phyloP scores from a whole-genome alignment of 1,284 basidiomycete genomes.

The Cystobasidium sp. region DNA sequence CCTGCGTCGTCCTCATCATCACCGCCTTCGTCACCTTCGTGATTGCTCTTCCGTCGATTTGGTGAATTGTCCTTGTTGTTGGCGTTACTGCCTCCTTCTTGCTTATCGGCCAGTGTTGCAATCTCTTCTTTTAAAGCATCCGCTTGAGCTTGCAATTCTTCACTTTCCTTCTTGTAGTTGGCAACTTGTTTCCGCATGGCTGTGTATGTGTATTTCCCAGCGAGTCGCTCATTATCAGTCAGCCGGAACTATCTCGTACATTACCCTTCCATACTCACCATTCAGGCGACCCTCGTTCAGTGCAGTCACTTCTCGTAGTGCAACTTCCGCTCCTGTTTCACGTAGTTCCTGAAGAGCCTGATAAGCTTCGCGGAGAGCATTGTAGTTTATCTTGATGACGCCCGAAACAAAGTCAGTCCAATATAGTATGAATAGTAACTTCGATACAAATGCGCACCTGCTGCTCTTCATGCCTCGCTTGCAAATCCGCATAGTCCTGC shows the following conservation, averaged over 20 bases:
- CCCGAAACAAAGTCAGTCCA: background rate
- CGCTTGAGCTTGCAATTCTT: slow-evolving; percentile 22
- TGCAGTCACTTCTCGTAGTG: background rate
- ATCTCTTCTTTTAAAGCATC: slow-evolving; percentile 19
- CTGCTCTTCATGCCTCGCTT: background rate
- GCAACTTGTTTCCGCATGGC: slow-evolving; percentile 24
- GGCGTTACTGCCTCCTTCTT: background rate
- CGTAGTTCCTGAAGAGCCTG: background rate
- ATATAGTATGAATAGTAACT: background rate
- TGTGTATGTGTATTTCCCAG: background rate
- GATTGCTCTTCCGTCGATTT: background rate
- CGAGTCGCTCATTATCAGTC: background rate
- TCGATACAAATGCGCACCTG: background rate
- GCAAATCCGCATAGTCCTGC: slow-evolving; percentile 11
- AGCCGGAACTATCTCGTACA: background rate
- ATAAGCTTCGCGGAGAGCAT: slow-evolving; percentile 12
- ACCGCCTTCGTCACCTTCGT: slow-evolving; percentile 2
- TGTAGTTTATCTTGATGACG: background rate
- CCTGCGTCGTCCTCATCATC: background rate
- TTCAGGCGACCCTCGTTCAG: background rate
- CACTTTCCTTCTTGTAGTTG: slow-evolving; percentile 19
- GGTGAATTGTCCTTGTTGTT: background rate
- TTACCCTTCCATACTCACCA: background rate
- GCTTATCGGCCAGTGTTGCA: slow-evolving; percentile 1
- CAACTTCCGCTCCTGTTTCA: slow-evolving; percentile 11